These are phyloP conservation scores for Wickerhamomyces bovis DNA, from an alignment of 805 yeast genomes.

Conservation along the genomic window DNA sequence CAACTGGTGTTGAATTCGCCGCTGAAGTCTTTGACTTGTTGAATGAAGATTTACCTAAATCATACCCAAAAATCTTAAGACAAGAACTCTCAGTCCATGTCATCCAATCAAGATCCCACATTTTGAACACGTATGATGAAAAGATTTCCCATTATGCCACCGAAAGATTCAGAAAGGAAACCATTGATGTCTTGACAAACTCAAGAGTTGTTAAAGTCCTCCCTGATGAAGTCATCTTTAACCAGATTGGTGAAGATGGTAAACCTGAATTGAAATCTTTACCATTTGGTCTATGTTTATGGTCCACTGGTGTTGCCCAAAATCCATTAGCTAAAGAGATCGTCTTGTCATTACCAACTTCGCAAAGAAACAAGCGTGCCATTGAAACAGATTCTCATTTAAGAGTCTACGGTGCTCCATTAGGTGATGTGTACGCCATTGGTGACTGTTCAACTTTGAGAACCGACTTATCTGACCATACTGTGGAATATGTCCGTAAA, in stretches of 20 bases:
- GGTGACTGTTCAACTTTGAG: constrained; percentile 70
- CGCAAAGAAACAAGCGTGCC: constrained; percentile 61
- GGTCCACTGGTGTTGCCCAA: constrained; percentile 75
- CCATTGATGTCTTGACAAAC: constrained; percentile 56
- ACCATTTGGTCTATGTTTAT: constrained; percentile 63
- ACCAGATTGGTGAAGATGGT: constrained; percentile 43
- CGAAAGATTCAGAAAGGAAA: constrained; percentile 55
- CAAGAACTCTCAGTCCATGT: constrained; percentile 62
- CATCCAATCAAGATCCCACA: constrained; percentile 62
- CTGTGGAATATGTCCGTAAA: constrained; percentile 44
- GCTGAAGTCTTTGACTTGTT: constrained; percentile 63
- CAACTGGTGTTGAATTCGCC: constrained; percentile 71
- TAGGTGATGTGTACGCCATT: constrained; percentile 63
- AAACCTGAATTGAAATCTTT: constrained; percentile 37
- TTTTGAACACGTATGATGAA: constrained; percentile 63
- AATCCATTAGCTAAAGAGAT: constrained; percentile 54
- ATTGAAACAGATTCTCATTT: constrained; percentile 71
- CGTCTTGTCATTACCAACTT: constrained; percentile 38
- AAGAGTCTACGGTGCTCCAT: constrained; percentile 61
- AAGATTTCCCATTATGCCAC: constrained; percentile 59
- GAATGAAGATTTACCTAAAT: constrained; percentile 54
- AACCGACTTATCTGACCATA: constrained; percentile 51
- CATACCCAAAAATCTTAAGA: constrained; percentile 54
- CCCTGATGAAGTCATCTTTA: constrained; percentile 52
- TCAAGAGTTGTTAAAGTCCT: constrained; percentile 56